Evolutionary conservation across 2,329 filamentous ascomycete species (phyloP).

Genomic region (Fusarium clavum): DNA sequence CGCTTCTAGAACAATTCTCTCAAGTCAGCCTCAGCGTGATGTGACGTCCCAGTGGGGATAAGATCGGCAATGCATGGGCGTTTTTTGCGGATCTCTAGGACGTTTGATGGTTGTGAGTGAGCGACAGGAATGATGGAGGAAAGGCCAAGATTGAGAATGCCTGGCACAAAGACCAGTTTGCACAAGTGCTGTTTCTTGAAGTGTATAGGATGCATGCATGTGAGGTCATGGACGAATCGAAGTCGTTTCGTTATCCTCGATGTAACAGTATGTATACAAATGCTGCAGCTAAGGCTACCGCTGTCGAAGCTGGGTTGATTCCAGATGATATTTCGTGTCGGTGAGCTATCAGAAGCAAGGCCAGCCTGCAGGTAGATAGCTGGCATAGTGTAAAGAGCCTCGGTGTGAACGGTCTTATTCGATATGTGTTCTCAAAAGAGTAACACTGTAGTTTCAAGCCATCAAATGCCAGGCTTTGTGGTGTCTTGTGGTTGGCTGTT

Average conservation of each 20-base stretch:
- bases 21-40: conserved; percentile 44
- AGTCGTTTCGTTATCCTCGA: conserved; percentile 2
- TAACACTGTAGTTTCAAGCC: conserved; percentile 22
- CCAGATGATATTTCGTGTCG: conserved; percentile 4
- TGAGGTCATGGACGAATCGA: conserved; percentile 21
- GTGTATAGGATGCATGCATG: neutral
- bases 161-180: neutral
- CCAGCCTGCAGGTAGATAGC: neutral
- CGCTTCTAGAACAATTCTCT: conserved; percentile 52
- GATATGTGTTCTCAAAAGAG: neutral
- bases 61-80: conserved; percentile 39
- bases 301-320: conserved; percentile 11
- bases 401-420: neutral
- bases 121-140: conserved; percentile 22
- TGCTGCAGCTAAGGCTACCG: conserved; percentile 20
- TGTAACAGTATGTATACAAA: conserved; percentile 24
- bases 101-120: conserved; percentile 18
- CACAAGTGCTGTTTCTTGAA: conserved; percentile 4
- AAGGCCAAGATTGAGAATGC: conserved; percentile 27
- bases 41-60: conserved; percentile 20
- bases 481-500: conserved; percentile 26
- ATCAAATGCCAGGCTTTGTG: conserved; percentile 15
- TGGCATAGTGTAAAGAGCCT: neutral
- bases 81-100: conserved; percentile 28
- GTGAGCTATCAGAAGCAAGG: conserved; percentile 12